These are phyloP conservation scores for Aspergillus diversus DNA, from an alignment of 495 filamentous ascomycete species.

Conservation along the genomic window DNA sequence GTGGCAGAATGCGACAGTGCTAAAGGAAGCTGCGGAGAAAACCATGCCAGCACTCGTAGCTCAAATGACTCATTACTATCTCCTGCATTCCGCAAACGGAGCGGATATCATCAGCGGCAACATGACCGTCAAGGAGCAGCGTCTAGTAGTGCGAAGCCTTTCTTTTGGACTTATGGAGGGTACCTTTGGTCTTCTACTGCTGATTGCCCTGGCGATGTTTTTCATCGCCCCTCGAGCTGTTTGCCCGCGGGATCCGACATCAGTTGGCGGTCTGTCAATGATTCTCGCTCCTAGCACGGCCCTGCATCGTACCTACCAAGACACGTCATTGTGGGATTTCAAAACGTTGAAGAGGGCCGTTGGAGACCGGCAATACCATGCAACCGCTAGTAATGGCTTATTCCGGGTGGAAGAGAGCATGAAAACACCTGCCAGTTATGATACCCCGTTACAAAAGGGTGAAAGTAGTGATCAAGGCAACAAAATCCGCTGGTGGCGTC, in stretches of 20 bases:
- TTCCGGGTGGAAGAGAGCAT: background rate
- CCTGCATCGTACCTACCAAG: background rate
- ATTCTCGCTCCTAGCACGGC: background rate
- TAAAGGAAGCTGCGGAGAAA: background rate
- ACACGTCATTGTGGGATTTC: background rate
- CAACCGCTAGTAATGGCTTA: background rate
- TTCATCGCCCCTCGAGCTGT: background rate
- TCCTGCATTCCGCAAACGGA: background rate
- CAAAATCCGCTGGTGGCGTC: background rate
- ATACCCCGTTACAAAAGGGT: background rate
- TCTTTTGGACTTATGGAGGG: background rate
- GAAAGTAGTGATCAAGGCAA: background rate
- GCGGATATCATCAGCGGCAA: background rate
- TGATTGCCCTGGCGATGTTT: background rate
- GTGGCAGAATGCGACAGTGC: background rate
- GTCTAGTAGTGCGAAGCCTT: background rate
- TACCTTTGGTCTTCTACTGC: background rate
- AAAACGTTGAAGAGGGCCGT: background rate
- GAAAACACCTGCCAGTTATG: background rate
- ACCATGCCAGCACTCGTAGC: background rate
- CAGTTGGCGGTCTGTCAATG: background rate
- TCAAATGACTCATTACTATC: background rate
- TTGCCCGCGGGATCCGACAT: background rate
- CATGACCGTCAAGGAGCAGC: background rate
- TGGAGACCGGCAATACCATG: background rate